phyloP scores from a whole-genome alignment of 148 eudicot species.

The Polygonum aviculare region DNA sequence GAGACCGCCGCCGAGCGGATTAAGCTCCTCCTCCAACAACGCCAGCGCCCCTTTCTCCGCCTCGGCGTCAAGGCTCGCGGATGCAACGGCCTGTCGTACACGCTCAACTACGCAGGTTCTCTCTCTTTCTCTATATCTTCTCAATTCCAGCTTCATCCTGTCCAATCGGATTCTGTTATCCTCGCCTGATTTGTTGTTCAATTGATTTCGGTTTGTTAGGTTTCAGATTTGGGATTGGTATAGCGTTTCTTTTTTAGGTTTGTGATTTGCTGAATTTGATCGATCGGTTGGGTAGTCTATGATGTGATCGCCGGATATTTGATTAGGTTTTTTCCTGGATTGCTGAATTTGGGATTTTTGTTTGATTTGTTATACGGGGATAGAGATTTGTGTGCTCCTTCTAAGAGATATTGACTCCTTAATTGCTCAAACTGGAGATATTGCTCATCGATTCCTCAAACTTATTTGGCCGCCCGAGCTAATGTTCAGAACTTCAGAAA shows the following conservation, averaged over 20 bases:
- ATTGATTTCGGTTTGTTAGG: background rate
- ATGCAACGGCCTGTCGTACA: conserved; percentile 73
- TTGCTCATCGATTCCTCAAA: background rate
- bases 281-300: background rate
- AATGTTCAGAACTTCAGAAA: background rate
- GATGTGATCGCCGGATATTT: background rate
- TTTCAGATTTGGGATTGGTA: background rate
- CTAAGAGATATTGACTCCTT: background rate
- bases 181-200: background rate
- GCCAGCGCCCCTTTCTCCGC: conserved; percentile 51
- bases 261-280: background rate
- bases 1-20: conserved; percentile 71
- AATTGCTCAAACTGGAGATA: background rate
- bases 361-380: background rate
- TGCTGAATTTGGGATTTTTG: background rate
- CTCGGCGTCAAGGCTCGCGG: conserved; percentile 87
- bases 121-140: background rate
- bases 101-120: conserved; percentile 62
- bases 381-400: background rate
- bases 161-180: background rate
- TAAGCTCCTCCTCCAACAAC: conserved; percentile 48
- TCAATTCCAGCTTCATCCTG: background rate
- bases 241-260: background rate
- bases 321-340: background rate
- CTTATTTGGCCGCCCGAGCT: background rate